Evolutionary conservation across 2,329 filamentous ascomycete genomes (phyloP).

Genomic region (Sclerotinia minor): DNA sequence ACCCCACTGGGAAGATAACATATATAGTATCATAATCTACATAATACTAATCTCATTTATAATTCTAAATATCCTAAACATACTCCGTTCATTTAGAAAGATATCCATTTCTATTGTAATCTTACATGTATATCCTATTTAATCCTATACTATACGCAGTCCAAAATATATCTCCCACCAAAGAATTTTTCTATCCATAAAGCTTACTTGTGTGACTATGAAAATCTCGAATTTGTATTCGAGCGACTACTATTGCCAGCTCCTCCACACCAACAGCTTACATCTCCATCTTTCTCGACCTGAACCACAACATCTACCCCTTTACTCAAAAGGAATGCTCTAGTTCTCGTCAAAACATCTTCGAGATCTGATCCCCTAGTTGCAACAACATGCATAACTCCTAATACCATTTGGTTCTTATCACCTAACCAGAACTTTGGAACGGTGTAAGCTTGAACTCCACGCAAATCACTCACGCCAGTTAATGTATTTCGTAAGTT

Average conservation of each 20-base stretch:
- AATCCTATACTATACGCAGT: neutral
- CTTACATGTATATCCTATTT: constrained; percentile 1
- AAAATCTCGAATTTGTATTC: constrained; percentile 22
- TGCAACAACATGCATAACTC: constrained; percentile 84
- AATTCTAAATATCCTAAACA: neutral
- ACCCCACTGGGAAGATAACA: neutral
- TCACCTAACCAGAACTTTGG: constrained; percentile 95
- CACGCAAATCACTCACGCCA: constrained; percentile 77
- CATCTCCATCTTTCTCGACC: constrained; percentile 80
- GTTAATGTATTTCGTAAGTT: constrained; percentile 81
- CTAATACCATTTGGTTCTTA: constrained; percentile 61
- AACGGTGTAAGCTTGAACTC: constrained; percentile 81
- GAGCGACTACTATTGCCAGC: constrained; percentile 5
- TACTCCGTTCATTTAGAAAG: neutral
- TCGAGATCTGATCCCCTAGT: constrained; percentile 71
- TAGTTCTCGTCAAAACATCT: constrained; percentile 78
- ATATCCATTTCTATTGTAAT: constrained; percentile 6
- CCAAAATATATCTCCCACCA: neutral
- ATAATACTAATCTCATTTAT: neutral
- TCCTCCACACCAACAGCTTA: constrained; percentile 58
- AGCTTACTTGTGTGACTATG: neutral
- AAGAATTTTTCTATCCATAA: neutral
- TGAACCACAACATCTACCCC: constrained; percentile 83
- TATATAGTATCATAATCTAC: constrained; percentile 1
- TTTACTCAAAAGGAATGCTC: constrained; percentile 66